These are phyloP conservation scores for Rhizopogon hawkerae DNA, from an alignment of 1,284 basidiomycete species.

Conservation along the genomic window DNA sequence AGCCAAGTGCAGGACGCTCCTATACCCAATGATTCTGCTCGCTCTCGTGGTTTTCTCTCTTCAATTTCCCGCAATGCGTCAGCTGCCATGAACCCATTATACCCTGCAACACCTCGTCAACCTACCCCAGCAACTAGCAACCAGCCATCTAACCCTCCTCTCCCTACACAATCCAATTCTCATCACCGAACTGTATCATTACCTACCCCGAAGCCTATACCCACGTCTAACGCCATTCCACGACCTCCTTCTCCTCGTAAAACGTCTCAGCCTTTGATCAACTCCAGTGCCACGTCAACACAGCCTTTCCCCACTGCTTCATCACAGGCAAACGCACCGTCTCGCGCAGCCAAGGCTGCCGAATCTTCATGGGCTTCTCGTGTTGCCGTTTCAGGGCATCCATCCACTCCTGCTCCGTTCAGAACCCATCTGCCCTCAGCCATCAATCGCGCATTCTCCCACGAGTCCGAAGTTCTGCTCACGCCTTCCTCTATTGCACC, in stretches of 20 bases:
- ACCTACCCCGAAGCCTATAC: constrained; percentile 15
- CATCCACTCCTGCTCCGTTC: constrained; percentile 18
- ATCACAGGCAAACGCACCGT: background rate
- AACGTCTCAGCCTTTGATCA: constrained; percentile 22
- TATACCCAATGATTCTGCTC: constrained; percentile 14
- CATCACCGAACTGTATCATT: constrained; percentile 26
- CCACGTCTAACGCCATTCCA: constrained; percentile 8
- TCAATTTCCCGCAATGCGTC: constrained; percentile 14
- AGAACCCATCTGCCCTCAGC: constrained; percentile 13
- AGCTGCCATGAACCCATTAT: constrained; percentile 17
- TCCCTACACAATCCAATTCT: constrained; percentile 13
- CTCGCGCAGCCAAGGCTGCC: constrained; percentile 16
- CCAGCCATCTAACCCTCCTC: constrained; percentile 18
- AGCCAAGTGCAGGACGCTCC: constrained; percentile 17
- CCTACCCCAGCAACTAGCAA: constrained; percentile 12
- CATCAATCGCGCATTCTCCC: constrained; percentile 15
- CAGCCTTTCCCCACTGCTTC: constrained; percentile 22
- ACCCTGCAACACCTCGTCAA: constrained; percentile 18
- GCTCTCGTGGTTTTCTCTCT: constrained; percentile 17
- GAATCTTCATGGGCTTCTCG: constrained; percentile 12
- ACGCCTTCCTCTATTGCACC: constrained; percentile 49
- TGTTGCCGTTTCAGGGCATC: constrained; percentile 14
- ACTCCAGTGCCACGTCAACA: constrained; percentile 16
- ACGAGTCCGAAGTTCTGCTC: constrained; percentile 38
- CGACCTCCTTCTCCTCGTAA: constrained; percentile 26